phyloP scores from a whole-genome alignment of 768 basidiomycete genomes.

The Obba rivulosa region DNA sequence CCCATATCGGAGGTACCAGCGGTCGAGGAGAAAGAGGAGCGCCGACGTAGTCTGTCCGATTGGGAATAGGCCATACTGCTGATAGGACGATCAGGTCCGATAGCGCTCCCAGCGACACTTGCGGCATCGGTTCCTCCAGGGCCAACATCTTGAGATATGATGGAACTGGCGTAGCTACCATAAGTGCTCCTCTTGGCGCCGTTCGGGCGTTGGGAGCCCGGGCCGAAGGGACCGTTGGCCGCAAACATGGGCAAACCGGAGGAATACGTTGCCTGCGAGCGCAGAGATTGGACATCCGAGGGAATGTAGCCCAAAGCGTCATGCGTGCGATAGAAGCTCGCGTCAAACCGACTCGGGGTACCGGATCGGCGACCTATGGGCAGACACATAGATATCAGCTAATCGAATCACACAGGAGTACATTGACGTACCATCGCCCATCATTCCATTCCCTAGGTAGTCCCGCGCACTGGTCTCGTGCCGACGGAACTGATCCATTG shows the following conservation, averaged over 20 bases:
- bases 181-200: slow-evolving; percentile 74
- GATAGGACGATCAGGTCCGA: slow-evolving; percentile 35
- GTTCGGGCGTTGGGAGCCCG: slow-evolving; percentile 56
- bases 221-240: slow-evolving; percentile 63
- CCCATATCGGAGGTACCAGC: slow-evolving; percentile 75
- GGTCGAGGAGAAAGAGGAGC: slow-evolving; percentile 72
- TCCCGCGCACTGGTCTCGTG: slow-evolving; percentile 92
- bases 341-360: slow-evolving; percentile 91
- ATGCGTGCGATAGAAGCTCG: slow-evolving; percentile 93
- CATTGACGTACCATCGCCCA: slow-evolving; percentile 45
- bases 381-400: slow-evolving; percentile 8
- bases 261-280: slow-evolving; percentile 94
- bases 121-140: slow-evolving; percentile 52
- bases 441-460: slow-evolving; percentile 40
- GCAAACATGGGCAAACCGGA: slow-evolving; percentile 85
- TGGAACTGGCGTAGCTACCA: slow-evolving; percentile 81
- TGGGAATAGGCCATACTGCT: slow-evolving; percentile 79
- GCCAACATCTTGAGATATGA: slow-evolving; percentile 87
- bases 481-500: slow-evolving; percentile 89
- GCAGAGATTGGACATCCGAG: slow-evolving; percentile 90
- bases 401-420: slow-evolving; percentile 2
- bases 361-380: slow-evolving; percentile 63
- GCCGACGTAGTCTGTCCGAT: slow-evolving; percentile 79
- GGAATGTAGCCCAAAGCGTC: slow-evolving; percentile 93
- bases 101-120: slow-evolving; percentile 54